Conservation (phyloP, 352 stramenopile genomes). For the Globisporangium okanoganense region DNA sequence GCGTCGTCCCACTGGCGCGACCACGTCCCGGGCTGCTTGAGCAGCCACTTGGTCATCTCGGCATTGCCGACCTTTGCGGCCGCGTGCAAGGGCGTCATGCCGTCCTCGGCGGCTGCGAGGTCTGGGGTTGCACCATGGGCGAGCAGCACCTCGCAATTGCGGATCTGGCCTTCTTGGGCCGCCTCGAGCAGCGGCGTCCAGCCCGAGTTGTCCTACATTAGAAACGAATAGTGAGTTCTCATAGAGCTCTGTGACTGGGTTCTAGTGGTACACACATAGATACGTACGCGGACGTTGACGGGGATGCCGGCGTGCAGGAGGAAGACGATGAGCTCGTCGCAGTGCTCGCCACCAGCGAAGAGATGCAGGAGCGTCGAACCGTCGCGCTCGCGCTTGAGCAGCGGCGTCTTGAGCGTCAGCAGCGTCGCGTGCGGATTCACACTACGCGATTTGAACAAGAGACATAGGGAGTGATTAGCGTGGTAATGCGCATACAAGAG, state of each 20-base stretch:
- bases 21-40: slow-evolving; percentile 35
- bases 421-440: slow-evolving; percentile 15
- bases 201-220: slow-evolving; percentile 28
- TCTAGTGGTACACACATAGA: not conserved
- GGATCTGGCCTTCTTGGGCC: slow-evolving; percentile 49
- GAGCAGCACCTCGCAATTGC: slow-evolving; percentile 40
- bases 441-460: slow-evolving; percentile 1
- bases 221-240: not conserved
- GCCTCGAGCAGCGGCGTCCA: slow-evolving; percentile 65
- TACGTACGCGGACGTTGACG: slow-evolving; percentile 26
- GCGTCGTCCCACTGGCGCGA: slow-evolving; percentile 33
- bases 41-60: slow-evolving; percentile 47
- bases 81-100: slow-evolving; percentile 41
- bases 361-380: slow-evolving; percentile 19
- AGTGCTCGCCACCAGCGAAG: slow-evolving; percentile 17
- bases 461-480: not conserved
- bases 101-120: slow-evolving; percentile 17
- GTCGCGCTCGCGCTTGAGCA: slow-evolving; percentile 15
- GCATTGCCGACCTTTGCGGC: slow-evolving; percentile 54
- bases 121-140: slow-evolving; percentile 36
- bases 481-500: not conserved
- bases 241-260: not conserved
- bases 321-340: slow-evolving; percentile 33
- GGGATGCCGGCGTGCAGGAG: slow-evolving; percentile 39
- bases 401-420: slow-evolving; percentile 3